Base-by-base conservation (phyloP, 208 protist genomes). In the Leishmania aethiopica region DNA sequence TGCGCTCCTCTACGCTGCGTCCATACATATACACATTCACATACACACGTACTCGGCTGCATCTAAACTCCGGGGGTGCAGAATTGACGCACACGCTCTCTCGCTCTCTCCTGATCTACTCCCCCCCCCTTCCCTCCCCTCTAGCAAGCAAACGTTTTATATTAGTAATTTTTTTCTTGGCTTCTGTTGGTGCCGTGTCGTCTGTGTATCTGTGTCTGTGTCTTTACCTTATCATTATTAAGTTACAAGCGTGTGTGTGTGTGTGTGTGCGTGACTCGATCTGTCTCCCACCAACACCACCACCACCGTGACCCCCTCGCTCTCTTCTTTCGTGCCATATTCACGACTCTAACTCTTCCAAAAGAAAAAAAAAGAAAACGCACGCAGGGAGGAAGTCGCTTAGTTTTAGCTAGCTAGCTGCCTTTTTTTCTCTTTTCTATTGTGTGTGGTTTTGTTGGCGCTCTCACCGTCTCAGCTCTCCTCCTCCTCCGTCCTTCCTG, bases 51-150 rank as follows among this genome's bases (percentile, higher is more conserved):
- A 60, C 71, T 19, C 49, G 35, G 25, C 10, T 40, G 1, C 32
- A 75, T 47, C 11, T 75, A 59, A 35, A 59, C 28, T 22, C 17
- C 42, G 49, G 47, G 45, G 72, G 6, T 17, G 51, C 72, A 62
- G 47, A 40, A 75, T 13, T 59, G 22, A 28, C 72, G 72, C 51
- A 2, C n/a, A 22, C 40, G 1, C 35, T 60, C 72, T 28, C 51
- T 62, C 51, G 49, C 51, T 77, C 72, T 62, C 72, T 40, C 42
- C 69, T 71, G 4, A 45, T 73, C 40, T 73, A 42, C n/a, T 47
- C 51, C 8, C 40, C 40, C 40, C 40, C 45, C 45, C 10, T 11
- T 11, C 45, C 45, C 19, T 62, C 8, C 19, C 51, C 51, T 45
- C 49, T 40, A 40, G 15, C 72, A 51, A 35, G 25, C 45, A 74